Base-by-base conservation (phyloP, 306 rosid species). In the apple (Malus domestica) region DNA sequence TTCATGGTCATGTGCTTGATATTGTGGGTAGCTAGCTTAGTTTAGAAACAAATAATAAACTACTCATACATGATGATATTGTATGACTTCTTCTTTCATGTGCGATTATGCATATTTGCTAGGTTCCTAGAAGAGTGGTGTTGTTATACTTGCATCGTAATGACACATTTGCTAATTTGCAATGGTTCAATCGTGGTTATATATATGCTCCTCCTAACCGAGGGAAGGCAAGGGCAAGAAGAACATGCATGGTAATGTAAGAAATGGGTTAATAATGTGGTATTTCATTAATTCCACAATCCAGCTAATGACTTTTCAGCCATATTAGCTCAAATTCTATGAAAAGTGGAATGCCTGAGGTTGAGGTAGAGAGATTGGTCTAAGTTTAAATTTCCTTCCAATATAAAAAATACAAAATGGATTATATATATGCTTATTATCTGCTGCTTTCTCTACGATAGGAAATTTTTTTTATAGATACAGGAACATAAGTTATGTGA, bases 141-240 rank as follows among this genome's bases (percentile, higher is more conserved):
- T 64, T 46, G 29, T 22, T 38, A 33, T 78, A 62, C 33, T 8
- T 12, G 30, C 54, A 29, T 45, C 5, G 51, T 45, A 45, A 45
- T 12, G 51, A 45, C 16, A 45, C 2, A 12, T 12, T 45, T 45
- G 51, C 49, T 44, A 45, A 12, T 45, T 12, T 12, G 16, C 82
- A 70, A 78, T 75, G 80, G 75, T 74, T 76, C 60, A 46, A 67
- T 82, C 85, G 72, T 80, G 80, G 75, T 80, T 79, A 74, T 82
- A 77, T 79, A 74, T 74, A 75, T 82, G 85, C 78, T 61, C 72
- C 79, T 80, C 75, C 61, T 25, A 22, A 57, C 61, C 68, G 76
- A 80, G 73, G 67, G 76, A 74, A 59, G 69, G 68, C 4, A 13
- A 55, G 67, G 54, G 72, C 79, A 83, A 87, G 77, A 81, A 76